Base-by-base conservation (phyloP, 2,329 filamentous ascomycete species). In the Epichloe brachyelytri region DNA sequence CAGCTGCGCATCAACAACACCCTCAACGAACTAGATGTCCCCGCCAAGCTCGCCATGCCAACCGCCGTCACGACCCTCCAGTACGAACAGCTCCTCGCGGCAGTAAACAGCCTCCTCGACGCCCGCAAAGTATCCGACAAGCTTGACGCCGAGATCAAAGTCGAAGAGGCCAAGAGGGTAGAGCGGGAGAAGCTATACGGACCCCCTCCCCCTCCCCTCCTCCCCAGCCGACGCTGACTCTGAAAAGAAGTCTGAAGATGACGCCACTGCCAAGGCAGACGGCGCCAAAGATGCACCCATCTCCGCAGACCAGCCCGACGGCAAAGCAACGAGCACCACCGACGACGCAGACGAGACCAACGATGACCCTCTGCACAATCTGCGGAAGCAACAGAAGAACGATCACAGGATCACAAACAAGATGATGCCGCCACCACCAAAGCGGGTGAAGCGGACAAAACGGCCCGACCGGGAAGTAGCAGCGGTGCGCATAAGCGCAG, bases 61-160 rank as follows among this genome's bases (percentile, higher is more conserved):
- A 91, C 87, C 1, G 75, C 75, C n/a, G 73, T 75, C 6, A 85
- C 88, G 0, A 82, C 84, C 5, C 77, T 79, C 47, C 77, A 81
- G 54, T 91, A 86, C 60, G 87, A 91, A 66, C 69, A 72, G 55
- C 73, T 93, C 2, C 76, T 90, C 51, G 70, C 67, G n/a, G 78
- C 79, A 44, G 83, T 93, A 39, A 78, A 81, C 50, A 70, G 74
- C 37, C 69, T 93, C 26, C 74, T 93, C 4, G 87, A 93, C 56
- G 72, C 85, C 54, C 74, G 84, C 53, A 91, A 90, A 70, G 68
- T 85, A 30, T 75, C 77, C 15, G 87, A 93, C 64, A 89, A 88
- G 70, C 71, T 90, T 34, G 83, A 88, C 55, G 78, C 74, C 12
- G 86, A 91, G 67, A 76, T 87, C 58, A 78, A 76, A 59, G 59